Evolutionary conservation across 1,139 yeast genomes (phyloP).

Genomic region (Suhomyces maxii): DNA sequence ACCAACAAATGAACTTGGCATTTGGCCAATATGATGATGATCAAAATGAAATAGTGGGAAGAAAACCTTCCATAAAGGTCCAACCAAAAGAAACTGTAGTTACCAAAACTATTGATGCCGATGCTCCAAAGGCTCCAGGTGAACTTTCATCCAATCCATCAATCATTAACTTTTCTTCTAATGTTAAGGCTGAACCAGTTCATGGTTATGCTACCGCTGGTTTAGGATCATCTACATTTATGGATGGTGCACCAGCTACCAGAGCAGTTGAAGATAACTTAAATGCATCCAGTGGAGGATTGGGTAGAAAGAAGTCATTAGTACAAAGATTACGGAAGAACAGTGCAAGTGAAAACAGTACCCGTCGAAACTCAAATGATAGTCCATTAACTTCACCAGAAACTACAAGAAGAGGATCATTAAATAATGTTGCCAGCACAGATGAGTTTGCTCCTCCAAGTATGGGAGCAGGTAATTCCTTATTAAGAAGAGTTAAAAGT

Average conservation of each 20-base stretch:
- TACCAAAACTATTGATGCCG: slow-evolving; percentile 12
- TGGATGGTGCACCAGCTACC: slow-evolving; percentile 97
- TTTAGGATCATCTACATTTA: slow-evolving; percentile 84
- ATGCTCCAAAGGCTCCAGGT: slow-evolving; percentile 24
- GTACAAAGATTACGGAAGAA: slow-evolving; percentile 63
- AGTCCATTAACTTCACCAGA: slow-evolving; percentile 13
- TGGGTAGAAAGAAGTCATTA: slow-evolving; percentile 73
- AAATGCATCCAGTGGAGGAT: slow-evolving; percentile 33
- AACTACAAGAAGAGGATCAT: slow-evolving; percentile 23
- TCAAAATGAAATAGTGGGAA: slow-evolving; percentile 40
- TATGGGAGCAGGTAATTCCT: slow-evolving; percentile 31
- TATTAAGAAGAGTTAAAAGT: slow-evolving; percentile 84
- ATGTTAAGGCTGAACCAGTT: slow-evolving; percentile 64
- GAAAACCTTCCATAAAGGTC: slow-evolving; percentile 19
- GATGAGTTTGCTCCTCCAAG: slow-evolving; percentile 15
- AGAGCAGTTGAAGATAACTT: slow-evolving; percentile 25
- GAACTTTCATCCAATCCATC: slow-evolving; percentile 43
- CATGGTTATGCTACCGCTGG: slow-evolving; percentile 89
- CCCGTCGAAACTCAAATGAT: slow-evolving; percentile 40
- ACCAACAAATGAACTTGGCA: slow-evolving; percentile 59
- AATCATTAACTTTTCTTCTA: slow-evolving; percentile 71
- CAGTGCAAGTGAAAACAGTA: slow-evolving; percentile 34
- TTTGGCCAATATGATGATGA: slow-evolving; percentile 53
- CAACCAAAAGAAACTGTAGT: slow-evolving; percentile 16
- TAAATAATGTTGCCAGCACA: slow-evolving; percentile 14